A percentile compares a stretch with the other conserved stretches of the same genome.
phyloP scores from a whole-genome alignment of 23 red algal species.

The Gracilaria vermiculophylla region DNA sequence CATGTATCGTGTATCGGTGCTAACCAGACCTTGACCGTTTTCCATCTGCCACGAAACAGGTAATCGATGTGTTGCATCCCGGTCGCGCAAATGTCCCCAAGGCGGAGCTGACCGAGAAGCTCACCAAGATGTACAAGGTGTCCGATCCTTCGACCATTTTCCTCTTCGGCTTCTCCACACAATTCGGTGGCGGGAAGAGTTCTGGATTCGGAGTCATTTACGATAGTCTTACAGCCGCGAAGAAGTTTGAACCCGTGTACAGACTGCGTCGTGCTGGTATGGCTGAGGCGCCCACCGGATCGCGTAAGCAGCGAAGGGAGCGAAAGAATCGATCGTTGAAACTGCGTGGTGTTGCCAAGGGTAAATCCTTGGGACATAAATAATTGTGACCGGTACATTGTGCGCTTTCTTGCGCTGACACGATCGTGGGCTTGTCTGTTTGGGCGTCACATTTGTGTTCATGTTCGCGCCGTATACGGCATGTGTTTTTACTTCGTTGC shows the following conservation, averaged over 20 bases:
- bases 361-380: conserved; percentile 77
- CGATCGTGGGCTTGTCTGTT: neutral
- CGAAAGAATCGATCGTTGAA: conserved; percentile 87
- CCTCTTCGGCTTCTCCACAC: conserved; percentile 92
- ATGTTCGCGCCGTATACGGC: neutral
- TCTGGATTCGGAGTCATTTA: conserved; percentile 99
- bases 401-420: neutral
- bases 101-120: conserved; percentile 85
- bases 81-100: conserved; percentile 86
- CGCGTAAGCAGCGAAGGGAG: conserved; percentile 93
- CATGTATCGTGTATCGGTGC: neutral
- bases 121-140: conserved; percentile 99
- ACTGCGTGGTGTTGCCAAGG: conserved; percentile 84
- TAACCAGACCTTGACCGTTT: neutral
- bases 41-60: conserved; percentile 25
- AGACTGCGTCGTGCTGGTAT: conserved; percentile 83
- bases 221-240: conserved; percentile 78
- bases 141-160: conserved; percentile 92
- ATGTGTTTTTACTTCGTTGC: neutral
- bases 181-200: conserved; percentile 93
- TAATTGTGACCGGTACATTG: conserved; percentile 29
- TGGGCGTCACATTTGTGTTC: neutral
- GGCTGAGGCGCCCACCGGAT: conserved; percentile 73
- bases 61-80: conserved; percentile 97
- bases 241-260: conserved; percentile 95